Evolutionary conservation across 2,329 filamentous ascomycete species (phyloP), one percentile per base, ranked within the genome.

Genomic region (Atkinsonella hypoxylon): DNA sequence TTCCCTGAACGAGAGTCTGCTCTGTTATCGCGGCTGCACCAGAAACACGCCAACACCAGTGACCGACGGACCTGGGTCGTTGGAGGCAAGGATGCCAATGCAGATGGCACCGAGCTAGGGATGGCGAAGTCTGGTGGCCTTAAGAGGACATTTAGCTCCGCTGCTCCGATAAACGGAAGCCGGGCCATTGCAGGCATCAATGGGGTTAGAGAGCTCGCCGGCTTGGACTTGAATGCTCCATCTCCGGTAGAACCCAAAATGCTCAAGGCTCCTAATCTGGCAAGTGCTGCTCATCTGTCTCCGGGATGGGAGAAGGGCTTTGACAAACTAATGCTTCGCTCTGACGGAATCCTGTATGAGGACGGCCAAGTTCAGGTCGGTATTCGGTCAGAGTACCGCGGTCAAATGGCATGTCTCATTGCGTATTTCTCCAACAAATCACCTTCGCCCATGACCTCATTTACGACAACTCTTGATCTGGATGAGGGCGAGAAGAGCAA

Each of bases 21-120:
- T 1, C 74, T 98, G 30, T 75, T 98, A 11, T 96, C 91, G 39
- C 80, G 93, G 52, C 76, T 98, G 47, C 91, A 98, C 68, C 89
- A 95, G 68, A 97, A 95, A 71, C 89, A 94, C 61, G 87, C 86
- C 45, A 87, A 86, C 54, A 93, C 89, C 13, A 95, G 88, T 63
- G 93, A 98, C 67, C 94, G 94, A 70, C 81, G 91, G 54, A 97
- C 93, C 1, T 98, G 93, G 93, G 84, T 96, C 26, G 87, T 97
- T n/a, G 91, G 91, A 55, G 91, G 89, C 53, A 96, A 95, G 70
- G 89, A 94, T 64, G 91, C 90, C 51, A 96, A 96, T 64, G 74
- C 81, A 1, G 89, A 95, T 62, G 75, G 82, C 43, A 78, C 82
- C 51, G 90, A 95, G 64, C 79, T 95, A 53, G 81, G 80, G 55